Evolutionary conservation across 176 grass and related monocot genomes (phyloP).

Genomic region (Bromus sterilis): DNA sequence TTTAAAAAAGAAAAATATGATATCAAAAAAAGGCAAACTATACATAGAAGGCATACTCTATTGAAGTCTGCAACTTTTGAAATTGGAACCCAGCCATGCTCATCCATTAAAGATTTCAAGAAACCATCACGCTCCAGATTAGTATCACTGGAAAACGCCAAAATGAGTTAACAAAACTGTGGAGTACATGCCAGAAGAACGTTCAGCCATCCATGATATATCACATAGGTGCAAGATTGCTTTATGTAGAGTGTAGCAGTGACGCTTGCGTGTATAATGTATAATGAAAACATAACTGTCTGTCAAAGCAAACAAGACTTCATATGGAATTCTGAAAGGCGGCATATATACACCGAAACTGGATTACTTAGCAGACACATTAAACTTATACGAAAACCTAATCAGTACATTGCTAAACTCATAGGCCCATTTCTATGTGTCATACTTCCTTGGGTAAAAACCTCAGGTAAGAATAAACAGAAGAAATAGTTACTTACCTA

Average conservation of each 20-base stretch:
- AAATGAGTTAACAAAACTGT: constrained; percentile 11
- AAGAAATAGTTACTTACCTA: constrained; percentile 36
- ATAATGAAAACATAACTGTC: neutral
- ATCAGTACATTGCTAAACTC: neutral
- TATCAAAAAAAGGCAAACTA: neutral
- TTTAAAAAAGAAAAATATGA: neutral
- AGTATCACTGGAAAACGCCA: constrained; percentile 35
- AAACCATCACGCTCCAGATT: constrained; percentile 63
- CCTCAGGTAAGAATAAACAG: neutral
- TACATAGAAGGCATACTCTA: constrained; percentile 47
- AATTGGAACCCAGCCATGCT: constrained; percentile 63
- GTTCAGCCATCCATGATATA: neutral
- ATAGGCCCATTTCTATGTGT: neutral
- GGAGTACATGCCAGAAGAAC: neutral
- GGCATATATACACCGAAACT: neutral
- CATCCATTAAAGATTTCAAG: constrained; percentile 77
- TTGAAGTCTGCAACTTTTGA: constrained; percentile 77
- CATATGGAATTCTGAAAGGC: neutral
- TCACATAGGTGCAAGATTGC: neutral
- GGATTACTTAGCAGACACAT: neutral
- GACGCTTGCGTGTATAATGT: neutral
- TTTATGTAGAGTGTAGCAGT: neutral
- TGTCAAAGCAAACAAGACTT: neutral
- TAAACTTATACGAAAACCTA: constrained; percentile 2
- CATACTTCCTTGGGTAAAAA: neutral